A percentile compares a stretch with the other conserved stretches of the same genome.
Evolutionary conservation across 1,139 yeast genomes (phyloP).

Genomic region (Taphrina pruni): DNA sequence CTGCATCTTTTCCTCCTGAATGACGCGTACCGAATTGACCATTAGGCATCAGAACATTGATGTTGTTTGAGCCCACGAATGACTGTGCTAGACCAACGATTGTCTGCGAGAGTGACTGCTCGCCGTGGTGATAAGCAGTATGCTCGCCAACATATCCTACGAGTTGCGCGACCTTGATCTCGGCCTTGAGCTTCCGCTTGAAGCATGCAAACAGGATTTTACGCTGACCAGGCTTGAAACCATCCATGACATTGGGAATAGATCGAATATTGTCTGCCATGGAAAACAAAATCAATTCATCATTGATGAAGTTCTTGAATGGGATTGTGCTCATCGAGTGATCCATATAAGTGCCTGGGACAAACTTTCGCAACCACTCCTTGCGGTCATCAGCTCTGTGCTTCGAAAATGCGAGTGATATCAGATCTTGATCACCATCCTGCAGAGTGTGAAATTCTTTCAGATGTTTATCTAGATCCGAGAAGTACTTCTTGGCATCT

Average conservation of each 20-base stretch:
- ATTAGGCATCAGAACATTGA: conserved; percentile 82
- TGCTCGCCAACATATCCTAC: conserved; percentile 89
- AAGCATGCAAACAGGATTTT: conserved; percentile 89
- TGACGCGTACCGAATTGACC: conserved; percentile 98
- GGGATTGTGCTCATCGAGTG: conserved; percentile 81
- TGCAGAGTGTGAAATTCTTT: conserved; percentile 83
- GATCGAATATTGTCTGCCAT: conserved; percentile 97
- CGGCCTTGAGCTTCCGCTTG: conserved; percentile 74
- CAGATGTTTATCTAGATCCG: conserved; percentile 82
- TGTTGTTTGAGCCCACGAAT: conserved; percentile 89
- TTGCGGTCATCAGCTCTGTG: conserved; percentile 97
- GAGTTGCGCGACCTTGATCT: conserved; percentile 87
- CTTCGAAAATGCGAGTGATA: conserved; percentile 93
- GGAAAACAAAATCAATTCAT: conserved; percentile 90
- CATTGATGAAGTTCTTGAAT: conserved; percentile 90
- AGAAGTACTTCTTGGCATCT: conserved; percentile 89
- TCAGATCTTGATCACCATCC: conserved; percentile 77
- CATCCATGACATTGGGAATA: conserved; percentile 92
- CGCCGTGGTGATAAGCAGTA: conserved; percentile 97
- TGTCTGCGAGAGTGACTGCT: conserved; percentile 81
- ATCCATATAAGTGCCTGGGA: conserved; percentile 91
- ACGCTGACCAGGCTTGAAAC: conserved; percentile 96
- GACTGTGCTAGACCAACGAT: conserved; percentile 94
- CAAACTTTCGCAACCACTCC: conserved; percentile 89
- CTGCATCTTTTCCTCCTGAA: conserved; percentile 96